A percentile compares a stretch with the other conserved stretches of the same genome.
Evolutionary conservation across 2,329 filamentous ascomycete species (phyloP).

Genomic region (Aureobasidium sp.): DNA sequence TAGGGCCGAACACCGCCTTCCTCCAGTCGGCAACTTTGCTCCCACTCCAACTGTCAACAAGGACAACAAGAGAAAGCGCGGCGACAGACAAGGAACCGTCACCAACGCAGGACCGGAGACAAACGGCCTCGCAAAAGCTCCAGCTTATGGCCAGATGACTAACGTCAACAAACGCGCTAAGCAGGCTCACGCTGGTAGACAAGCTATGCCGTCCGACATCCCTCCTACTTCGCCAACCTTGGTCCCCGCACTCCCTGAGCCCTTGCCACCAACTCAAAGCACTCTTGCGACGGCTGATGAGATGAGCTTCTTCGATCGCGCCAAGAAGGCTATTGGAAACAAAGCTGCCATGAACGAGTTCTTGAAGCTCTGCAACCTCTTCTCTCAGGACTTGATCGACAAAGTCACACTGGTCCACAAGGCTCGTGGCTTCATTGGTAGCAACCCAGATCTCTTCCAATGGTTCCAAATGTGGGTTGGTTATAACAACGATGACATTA

Average conservation of each 20-base stretch:
- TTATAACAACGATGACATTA: slow-evolving; percentile 67
- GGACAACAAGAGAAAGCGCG: slow-evolving; percentile 58
- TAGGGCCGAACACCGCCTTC: slow-evolving; percentile 52
- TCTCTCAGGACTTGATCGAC: slow-evolving; percentile 87
- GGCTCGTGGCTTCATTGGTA: slow-evolving; percentile 77
- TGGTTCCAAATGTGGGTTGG: slow-evolving; percentile 83
- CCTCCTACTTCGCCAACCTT: slow-evolving; percentile 74
- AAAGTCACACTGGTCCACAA: slow-evolving; percentile 75
- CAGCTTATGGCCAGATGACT: slow-evolving; percentile 12
- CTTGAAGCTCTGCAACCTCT: slow-evolving; percentile 92
- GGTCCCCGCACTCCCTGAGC: slow-evolving; percentile 80
- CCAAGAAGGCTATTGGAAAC: slow-evolving; percentile 93
- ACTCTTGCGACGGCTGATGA: slow-evolving; percentile 76
- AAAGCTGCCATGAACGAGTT: slow-evolving; percentile 92
- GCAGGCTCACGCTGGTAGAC: slow-evolving; percentile 58
- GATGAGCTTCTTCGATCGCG: slow-evolving; percentile 87
- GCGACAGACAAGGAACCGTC: slow-evolving; percentile 16
- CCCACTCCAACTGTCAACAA: slow-evolving; percentile 76
- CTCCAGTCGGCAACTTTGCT: slow-evolving; percentile 91
- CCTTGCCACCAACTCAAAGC: slow-evolving; percentile 68
- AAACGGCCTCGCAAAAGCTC: slow-evolving; percentile 6
- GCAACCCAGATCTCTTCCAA: slow-evolving; percentile 78
- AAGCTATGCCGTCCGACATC: slow-evolving; percentile 50
- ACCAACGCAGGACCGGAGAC: slow-evolving; percentile 9
- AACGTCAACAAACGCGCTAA: slow-evolving; percentile 57